Conservation (phyloP, 2,329 filamentous ascomycete genomes). For the Botrytis medusae region DNA sequence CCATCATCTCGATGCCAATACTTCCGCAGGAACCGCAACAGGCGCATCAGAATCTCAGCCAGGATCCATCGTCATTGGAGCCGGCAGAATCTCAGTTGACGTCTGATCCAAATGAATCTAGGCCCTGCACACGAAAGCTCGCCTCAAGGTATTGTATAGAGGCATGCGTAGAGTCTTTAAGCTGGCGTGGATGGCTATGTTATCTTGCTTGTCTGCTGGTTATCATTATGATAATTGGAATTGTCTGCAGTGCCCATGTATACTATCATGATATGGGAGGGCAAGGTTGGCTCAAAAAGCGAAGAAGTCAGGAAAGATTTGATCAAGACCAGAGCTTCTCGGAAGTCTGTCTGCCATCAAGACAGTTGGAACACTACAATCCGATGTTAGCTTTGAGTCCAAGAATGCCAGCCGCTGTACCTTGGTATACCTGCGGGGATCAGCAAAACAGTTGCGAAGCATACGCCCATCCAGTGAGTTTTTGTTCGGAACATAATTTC, state of each 20-base stretch:
- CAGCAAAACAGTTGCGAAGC: constrained; percentile 36
- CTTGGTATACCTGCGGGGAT: constrained; percentile 37
- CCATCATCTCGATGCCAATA: constrained; percentile 25
- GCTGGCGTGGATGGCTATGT: constrained; percentile 27
- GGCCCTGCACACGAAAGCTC: constrained; percentile 19
- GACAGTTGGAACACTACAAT: constrained; percentile 23
- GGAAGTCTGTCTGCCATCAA: constrained; percentile 31
- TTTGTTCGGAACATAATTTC: no score
- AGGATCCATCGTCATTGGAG: constrained; percentile 14
- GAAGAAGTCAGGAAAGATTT: background rate
- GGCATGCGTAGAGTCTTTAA: constrained; percentile 14
- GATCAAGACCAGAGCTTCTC: background rate
- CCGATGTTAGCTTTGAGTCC: constrained; percentile 3
- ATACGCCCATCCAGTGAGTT: constrained; percentile 34
- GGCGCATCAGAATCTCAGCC: constrained; percentile 18
- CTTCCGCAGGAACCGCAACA: constrained; percentile 24
- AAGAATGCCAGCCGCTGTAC: constrained; percentile 25
- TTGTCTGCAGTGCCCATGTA: constrained; percentile 33
- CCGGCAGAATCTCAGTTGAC: constrained; percentile 25
- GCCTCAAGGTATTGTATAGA: constrained; percentile 5
- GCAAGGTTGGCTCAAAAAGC: constrained; percentile 32
- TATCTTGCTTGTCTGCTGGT: constrained; percentile 27
- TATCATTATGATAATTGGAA: constrained; percentile 30
- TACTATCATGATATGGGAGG: constrained; percentile 34
- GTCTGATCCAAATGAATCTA: constrained; percentile 22